These are phyloP conservation scores for Nyssa sinensis DNA, from an alignment of 148 eudicot genomes.

Conservation along the genomic window DNA sequence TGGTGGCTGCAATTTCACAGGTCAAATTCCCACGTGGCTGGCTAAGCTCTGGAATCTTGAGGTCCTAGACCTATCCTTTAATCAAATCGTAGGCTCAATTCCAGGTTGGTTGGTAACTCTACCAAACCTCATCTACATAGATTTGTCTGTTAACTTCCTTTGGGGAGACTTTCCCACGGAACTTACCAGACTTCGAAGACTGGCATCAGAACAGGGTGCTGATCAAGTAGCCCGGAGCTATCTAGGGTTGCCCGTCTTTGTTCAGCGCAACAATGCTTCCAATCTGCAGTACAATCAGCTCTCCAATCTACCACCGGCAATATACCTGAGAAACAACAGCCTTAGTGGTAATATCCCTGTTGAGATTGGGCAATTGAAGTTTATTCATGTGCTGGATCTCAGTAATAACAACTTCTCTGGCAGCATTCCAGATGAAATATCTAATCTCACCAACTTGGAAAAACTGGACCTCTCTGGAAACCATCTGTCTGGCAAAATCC, in stretches of 20 bases:
- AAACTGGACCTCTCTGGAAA: slow-evolving; percentile 29
- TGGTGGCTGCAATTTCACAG: slow-evolving; percentile 30
- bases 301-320: slow-evolving; percentile 28
- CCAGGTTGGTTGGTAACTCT: slow-evolving; percentile 36
- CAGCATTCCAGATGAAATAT: slow-evolving; percentile 21
- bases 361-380: slow-evolving; percentile 33
- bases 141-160: slow-evolving; percentile 27
- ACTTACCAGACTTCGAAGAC: slow-evolving; percentile 10
- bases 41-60: slow-evolving; percentile 18
- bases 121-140: slow-evolving; percentile 30
- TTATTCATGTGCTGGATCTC: slow-evolving; percentile 26
- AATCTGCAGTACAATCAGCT: slow-evolving; percentile 23
- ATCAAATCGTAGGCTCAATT: slow-evolving; percentile 24
- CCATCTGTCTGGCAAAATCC: slow-evolving; percentile 28
- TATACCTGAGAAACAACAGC: slow-evolving; percentile 27
- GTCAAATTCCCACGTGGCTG: slow-evolving; percentile 33
- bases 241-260: slow-evolving; percentile 31
- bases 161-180: slow-evolving; percentile 26
- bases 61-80: slow-evolving; percentile 31
- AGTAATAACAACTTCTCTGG: slow-evolving; percentile 28
- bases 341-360: slow-evolving; percentile 29
- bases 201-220: not conserved
- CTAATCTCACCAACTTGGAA: slow-evolving; percentile 27
- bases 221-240: slow-evolving; percentile 7
- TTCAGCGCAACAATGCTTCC: slow-evolving; percentile 20